Percentiles rank a stretch among this genome's conserved stretches.
Evolutionary conservation across 805 yeast genomes (phyloP).

Genomic region (Cyberlindnera nakhonratchasimensis): DNA sequence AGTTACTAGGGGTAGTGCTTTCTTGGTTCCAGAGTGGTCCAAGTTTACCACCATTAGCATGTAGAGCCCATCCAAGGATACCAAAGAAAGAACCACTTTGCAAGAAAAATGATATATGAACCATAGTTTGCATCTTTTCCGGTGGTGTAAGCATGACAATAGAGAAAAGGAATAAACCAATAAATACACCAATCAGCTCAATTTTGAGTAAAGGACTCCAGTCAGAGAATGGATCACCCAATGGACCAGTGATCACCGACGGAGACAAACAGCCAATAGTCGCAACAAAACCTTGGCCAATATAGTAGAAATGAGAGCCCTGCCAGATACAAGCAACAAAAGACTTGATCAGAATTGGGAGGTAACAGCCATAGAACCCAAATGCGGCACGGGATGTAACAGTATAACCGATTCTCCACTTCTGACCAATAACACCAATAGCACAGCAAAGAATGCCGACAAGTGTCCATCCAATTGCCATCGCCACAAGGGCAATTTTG

Average conservation of each 20-base stretch:
- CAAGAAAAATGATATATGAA: slow-evolving; percentile 26
- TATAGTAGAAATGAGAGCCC: slow-evolving; percentile 37
- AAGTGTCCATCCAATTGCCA: slow-evolving; percentile 25
- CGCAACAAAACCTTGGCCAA: slow-evolving; percentile 35
- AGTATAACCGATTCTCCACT: slow-evolving; percentile 37
- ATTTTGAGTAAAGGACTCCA: slow-evolving; percentile 12
- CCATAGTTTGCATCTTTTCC: slow-evolving; percentile 29
- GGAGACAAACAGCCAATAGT: slow-evolving; percentile 28
- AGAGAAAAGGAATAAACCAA: slow-evolving; percentile 39
- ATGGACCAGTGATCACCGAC: slow-evolving; percentile 31
- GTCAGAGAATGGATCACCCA: slow-evolving; percentile 12
- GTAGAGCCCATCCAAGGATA: slow-evolving; percentile 30
- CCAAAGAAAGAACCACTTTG: slow-evolving; percentile 31
- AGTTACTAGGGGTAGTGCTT: slow-evolving; percentile 24
- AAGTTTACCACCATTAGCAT: slow-evolving; percentile 27
- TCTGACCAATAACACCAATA: slow-evolving; percentile 27
- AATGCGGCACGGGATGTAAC: slow-evolving; percentile 35
- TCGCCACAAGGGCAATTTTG: slow-evolving; percentile 30
- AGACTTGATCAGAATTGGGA: slow-evolving; percentile 35
- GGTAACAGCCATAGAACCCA: slow-evolving; percentile 34
- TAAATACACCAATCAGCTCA: slow-evolving; percentile 31
- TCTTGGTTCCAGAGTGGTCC: slow-evolving; percentile 21
- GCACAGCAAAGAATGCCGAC: slow-evolving; percentile 27
- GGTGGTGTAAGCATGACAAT: slow-evolving; percentile 33
- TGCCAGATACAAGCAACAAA: slow-evolving; percentile 38